Base-by-base conservation (phyloP, 1,284 basidiomycete genomes). In the Malassezia sp. region DNA sequence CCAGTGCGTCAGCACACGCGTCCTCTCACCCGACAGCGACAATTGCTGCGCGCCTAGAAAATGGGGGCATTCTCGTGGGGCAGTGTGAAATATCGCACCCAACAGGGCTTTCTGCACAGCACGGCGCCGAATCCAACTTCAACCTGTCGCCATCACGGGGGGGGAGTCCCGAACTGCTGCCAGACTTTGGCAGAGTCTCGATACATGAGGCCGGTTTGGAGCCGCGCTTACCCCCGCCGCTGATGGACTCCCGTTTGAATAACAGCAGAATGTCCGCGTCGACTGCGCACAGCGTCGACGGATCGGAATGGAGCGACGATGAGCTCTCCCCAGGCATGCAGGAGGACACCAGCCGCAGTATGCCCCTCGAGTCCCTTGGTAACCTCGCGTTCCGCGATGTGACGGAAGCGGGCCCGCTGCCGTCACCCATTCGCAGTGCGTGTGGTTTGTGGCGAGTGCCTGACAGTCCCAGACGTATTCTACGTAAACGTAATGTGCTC, bases 81-180 rank as follows among this genome's bases (percentile, higher is more conserved):
- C 91, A 97, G 72, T 95, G 89, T 70, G 87, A 93, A 66, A 95
- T 97, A 56, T 93, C 88, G 0, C 91, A 97, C 70, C 91, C 91
- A 28, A 7, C 8, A 28, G 27, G 14, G 27, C 27, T 28, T 28
- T 28, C 8, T 14, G 8, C 14, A 28, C 27, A 28, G 27, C 8
- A 28, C 8, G 8, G 27, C n/a, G n/a, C n/a, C n/a, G n/a, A n/a
- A n/a, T n/a, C n/a, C n/a, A n/a, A n/a, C n/a, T n/a, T n/a, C n/a
- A n/a, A n/a, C n/a, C n/a, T n/a, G n/a, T n/a, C n/a, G n/a, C n/a
- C n/a, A n/a, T n/a, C n/a, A n/a, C n/a, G n/a, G n/a, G n/a, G n/a
- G n/a, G n/a, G n/a, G n/a, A n/a, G 27, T 8, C 27, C 8, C 27
- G 8, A 28, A 28, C 27, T 28, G 8, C 14, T 28, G 7, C 27